These are phyloP conservation scores for Coleophoma crateriformis DNA, from an alignment of 2,329 filamentous ascomycete species.

Conservation along the genomic window DNA sequence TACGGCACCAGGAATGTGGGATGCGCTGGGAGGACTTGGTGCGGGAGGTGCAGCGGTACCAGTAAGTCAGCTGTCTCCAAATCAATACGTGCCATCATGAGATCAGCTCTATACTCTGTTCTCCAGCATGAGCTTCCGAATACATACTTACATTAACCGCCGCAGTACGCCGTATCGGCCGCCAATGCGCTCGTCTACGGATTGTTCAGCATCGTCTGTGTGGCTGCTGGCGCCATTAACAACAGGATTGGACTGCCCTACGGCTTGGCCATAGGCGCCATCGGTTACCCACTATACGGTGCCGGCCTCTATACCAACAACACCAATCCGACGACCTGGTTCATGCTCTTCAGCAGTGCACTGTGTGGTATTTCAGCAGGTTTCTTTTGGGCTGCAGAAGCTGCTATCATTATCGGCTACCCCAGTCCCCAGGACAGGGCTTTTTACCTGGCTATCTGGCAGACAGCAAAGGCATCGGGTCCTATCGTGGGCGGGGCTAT, in stretches of 20 bases:
- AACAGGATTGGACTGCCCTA: constrained; percentile 32
- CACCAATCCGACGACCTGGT: constrained; percentile 30
- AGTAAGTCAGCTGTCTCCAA: background rate
- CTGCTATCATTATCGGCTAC: constrained; percentile 34
- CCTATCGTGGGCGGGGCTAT: constrained; percentile 44
- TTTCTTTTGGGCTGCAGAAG: constrained; percentile 36
- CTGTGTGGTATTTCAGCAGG: constrained; percentile 32
- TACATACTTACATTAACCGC: too few species aligned
- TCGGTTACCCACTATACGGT: constrained; percentile 34
- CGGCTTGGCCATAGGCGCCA: constrained; percentile 35
- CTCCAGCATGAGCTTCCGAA: too few species aligned
- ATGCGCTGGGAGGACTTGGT: constrained; percentile 35
- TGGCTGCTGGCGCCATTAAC: constrained; percentile 31
- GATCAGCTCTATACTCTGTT: too few species aligned
- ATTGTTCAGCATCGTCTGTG: constrained; percentile 37
- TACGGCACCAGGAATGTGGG: constrained; percentile 36
- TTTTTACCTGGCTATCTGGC: constrained; percentile 27
- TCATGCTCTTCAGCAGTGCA: constrained; percentile 31
- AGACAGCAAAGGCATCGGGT: constrained; percentile 33
- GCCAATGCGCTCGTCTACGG: constrained; percentile 41
- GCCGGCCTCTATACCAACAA: constrained; percentile 35
- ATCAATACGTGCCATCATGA: too few species aligned
- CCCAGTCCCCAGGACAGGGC: constrained; percentile 23
- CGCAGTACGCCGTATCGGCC: constrained; percentile 31
- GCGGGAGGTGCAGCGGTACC: constrained; percentile 36